A percentile compares a stretch with the other conserved stretches of the same genome.
These are phyloP conservation scores for Yamadazyma triangularis DNA, from an alignment of 1,139 yeast genomes.

Conservation along the genomic window DNA sequence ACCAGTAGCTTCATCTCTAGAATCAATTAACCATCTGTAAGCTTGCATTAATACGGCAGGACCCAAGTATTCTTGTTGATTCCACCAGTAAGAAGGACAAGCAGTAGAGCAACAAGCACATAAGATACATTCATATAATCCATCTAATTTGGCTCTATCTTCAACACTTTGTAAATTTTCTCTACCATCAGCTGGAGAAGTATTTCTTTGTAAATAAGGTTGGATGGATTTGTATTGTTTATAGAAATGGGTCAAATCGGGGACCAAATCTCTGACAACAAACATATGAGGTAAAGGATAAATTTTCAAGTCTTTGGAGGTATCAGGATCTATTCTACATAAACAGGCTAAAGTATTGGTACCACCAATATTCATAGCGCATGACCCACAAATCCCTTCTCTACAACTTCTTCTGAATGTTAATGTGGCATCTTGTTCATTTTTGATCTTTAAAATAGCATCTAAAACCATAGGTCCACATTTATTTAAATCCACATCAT, in stretches of 20 bases:
- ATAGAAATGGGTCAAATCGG: slow-evolving; percentile 96
- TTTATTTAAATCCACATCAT: slow-evolving; percentile 77
- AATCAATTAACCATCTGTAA: slow-evolving; percentile 96
- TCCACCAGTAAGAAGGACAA: slow-evolving; percentile 99
- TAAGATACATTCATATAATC: slow-evolving; percentile 93
- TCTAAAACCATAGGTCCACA: slow-evolving; percentile 99
- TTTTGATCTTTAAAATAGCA: slow-evolving; percentile 89
- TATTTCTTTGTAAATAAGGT: slow-evolving; percentile 88
- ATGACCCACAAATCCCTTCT: slow-evolving; percentile 99
- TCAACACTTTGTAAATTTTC: slow-evolving; percentile 89
- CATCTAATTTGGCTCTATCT: slow-evolving; percentile 96
- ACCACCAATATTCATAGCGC: slow-evolving; percentile 99
- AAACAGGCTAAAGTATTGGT: slow-evolving; percentile 94
- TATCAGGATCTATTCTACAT: slow-evolving; percentile 85
- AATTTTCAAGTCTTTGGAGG: slow-evolving; percentile 71
- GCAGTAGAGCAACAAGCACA: slow-evolving; percentile 99
- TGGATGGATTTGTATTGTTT: slow-evolving; percentile 97
- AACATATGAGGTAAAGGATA: slow-evolving; percentile 99
- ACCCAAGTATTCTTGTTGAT: slow-evolving; percentile 96
- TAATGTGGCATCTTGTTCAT: slow-evolving; percentile 92
- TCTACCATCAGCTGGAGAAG: slow-evolving; percentile 81
- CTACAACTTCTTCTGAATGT: slow-evolving; percentile 98
- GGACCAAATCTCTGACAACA: slow-evolving; percentile 94
- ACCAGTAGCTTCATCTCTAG: slow-evolving; percentile 87
- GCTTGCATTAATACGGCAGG: slow-evolving; percentile 99